Base-by-base conservation (phyloP, 2,329 filamentous ascomycete genomes). In the Colletotrichum incanum region DNA sequence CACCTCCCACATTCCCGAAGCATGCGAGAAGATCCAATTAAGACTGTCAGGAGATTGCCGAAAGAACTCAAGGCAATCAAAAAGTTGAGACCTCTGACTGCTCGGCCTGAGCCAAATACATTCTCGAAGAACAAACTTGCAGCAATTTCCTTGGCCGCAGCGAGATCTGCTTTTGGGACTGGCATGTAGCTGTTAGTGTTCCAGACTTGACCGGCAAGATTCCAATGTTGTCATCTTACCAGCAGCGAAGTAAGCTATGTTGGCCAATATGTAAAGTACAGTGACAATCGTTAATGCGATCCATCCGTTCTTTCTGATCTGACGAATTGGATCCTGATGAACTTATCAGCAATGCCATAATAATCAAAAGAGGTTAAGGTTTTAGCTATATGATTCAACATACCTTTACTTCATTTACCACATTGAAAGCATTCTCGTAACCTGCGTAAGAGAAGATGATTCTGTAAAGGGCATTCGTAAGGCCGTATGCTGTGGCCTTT, bases 61-160 rank as follows among this genome's bases (percentile, higher is more conserved):
- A 90, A 90, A 0, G 89, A 85, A 71, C 86, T 88, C 1, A 91
- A 76, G 1, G 87, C 82, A 14, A 91, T 88, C 0, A 90, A 80
- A 9, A 90, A 85, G 72, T 90, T 90, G n/a, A 92, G 80, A 0
- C 84, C 89, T 16, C 61, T 5, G 83, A 84, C 1, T 86, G 84
- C 2, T 87, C 86, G 1, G 80, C 76, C n/a, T 2, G 79, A 78
- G 0, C 89, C 89, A 67, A 91, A 91, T 0, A 90, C 86, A 0
- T 86, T 85, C 67, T 31, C 7, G 28, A 54, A 54, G 50, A 54
- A 54, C 23, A 54, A 20, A 23, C 50, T 54, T 18, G 50, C 50
- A 1, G 50, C 50, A 9, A 34, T 34, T 12, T 54, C 28, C 4
- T 34, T 12, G 18, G 50, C 50, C 9, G 28, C 50, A 7, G 50